A percentile compares a stretch with the other conserved stretches of the same genome.
phyloP scores from a whole-genome alignment of 2,329 filamentous ascomycete genomes.

The Fusarium heterosporum region DNA sequence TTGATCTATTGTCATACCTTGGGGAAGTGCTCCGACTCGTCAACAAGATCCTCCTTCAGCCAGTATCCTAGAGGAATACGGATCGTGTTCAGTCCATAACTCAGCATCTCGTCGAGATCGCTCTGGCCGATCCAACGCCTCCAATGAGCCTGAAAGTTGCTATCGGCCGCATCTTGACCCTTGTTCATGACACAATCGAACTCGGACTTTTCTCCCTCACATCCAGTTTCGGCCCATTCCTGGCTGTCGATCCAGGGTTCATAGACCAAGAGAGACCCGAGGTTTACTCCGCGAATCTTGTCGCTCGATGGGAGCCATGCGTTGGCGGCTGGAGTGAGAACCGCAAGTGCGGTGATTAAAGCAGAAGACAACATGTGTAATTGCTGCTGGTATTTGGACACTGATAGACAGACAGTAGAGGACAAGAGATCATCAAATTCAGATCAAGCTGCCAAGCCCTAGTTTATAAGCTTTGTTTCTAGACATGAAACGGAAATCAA shows the following conservation, averaged over 20 bases:
- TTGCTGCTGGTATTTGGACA: background rate
- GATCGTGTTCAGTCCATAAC: conserved; percentile 64
- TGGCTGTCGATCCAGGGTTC: conserved; percentile 65
- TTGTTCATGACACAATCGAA: conserved; percentile 65
- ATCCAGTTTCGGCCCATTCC: conserved; percentile 62
- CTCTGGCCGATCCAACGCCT: conserved; percentile 60
- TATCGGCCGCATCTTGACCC: conserved; percentile 60
- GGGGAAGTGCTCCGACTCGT: conserved; percentile 64
- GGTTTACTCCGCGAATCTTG: conserved; percentile 67
- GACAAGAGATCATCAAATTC: background rate
- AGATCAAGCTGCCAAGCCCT: background rate
- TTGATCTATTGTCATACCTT: conserved; percentile 21
- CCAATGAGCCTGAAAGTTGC: conserved; percentile 64
- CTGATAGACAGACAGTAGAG: background rate
- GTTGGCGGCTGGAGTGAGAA: conserved; percentile 27
- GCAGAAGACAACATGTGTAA: conserved; percentile 24
- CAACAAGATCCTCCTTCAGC: conserved; percentile 63
- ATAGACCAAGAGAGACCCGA: conserved; percentile 63
- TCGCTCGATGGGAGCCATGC: conserved; percentile 34
- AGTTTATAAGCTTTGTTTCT: background rate
- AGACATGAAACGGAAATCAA: background rate
- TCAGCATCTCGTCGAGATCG: conserved; percentile 63
- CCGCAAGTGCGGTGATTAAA: conserved; percentile 24
- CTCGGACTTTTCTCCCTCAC: conserved; percentile 59
- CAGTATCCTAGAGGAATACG: conserved; percentile 68